phyloP scores from a whole-genome alignment of 192 early-diverging fungal species.

The Mortierella claussenii region DNA sequence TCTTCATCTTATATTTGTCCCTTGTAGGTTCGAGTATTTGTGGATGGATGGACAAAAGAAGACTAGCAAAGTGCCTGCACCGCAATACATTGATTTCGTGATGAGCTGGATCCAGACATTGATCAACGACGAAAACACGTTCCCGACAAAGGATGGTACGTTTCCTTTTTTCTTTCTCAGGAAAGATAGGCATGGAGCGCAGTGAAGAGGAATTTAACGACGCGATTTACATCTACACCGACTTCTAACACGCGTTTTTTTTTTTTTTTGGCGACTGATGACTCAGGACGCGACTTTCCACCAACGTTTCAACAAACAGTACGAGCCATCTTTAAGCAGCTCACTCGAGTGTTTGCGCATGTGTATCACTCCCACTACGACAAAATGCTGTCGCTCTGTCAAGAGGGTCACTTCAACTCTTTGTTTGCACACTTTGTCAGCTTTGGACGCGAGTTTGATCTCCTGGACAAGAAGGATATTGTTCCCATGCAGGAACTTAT shows the following conservation, averaged over 20 bases:
- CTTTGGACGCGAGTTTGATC: slow-evolving; percentile 93
- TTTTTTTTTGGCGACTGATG: background rate
- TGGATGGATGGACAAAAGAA: slow-evolving; percentile 92
- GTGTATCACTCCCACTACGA: slow-evolving; percentile 94
- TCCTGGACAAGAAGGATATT: slow-evolving; percentile 92
- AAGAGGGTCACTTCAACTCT: slow-evolving; percentile 94
- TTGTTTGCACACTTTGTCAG: slow-evolving; percentile 96
- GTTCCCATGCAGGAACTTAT: slow-evolving; percentile 85
- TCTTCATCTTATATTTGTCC: too few relatives aligned
- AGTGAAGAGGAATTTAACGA: too few relatives aligned
- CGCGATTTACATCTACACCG: too few relatives aligned
- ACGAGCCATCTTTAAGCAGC: slow-evolving; percentile 81
- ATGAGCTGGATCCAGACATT: slow-evolving; percentile 87
- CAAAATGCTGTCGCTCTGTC: slow-evolving; percentile 81
- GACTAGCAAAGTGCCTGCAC: slow-evolving; percentile 83
- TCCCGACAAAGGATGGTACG: slow-evolving; percentile 92
- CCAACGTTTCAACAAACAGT: slow-evolving; percentile 76
- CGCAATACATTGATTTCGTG: slow-evolving; percentile 96
- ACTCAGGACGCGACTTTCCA: slow-evolving; percentile 84
- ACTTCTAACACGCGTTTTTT: too few relatives aligned
- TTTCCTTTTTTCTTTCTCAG: background rate
- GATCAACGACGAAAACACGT: slow-evolving; percentile 89
- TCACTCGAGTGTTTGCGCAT: slow-evolving; percentile 92
- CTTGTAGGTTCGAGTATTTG: slow-evolving; percentile 82
- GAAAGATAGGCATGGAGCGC: too few relatives aligned